phyloP scores from a whole-genome alignment of 306 rosid species.

The Canavalia gladiata region DNA sequence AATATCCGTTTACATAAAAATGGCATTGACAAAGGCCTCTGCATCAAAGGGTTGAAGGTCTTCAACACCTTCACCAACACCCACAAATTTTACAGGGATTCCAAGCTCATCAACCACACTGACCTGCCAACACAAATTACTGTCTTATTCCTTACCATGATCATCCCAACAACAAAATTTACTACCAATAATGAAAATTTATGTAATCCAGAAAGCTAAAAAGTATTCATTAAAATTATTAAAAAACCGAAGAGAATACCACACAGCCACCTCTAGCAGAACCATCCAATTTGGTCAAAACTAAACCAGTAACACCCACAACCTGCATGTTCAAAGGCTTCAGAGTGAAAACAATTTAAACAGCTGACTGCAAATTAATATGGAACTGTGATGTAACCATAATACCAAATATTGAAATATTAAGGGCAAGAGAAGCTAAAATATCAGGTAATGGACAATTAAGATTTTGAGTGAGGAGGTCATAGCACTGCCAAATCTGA shows the following conservation, averaged over 20 bases:
- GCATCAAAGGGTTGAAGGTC: slow-evolving; percentile 98
- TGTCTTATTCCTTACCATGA: slow-evolving; percentile 24
- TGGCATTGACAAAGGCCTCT: slow-evolving; percentile 94
- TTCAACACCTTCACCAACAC: slow-evolving; percentile 92
- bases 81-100: slow-evolving; percentile 95
- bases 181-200: slow-evolving; percentile 1
- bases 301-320: slow-evolving; percentile 90
- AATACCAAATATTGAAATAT: slow-evolving; percentile 22
- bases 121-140: slow-evolving; percentile 65
- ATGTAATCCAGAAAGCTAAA: neutral
- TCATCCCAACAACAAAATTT: slow-evolving; percentile 18
- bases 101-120: slow-evolving; percentile 97
- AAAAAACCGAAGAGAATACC: slow-evolving; percentile 61
- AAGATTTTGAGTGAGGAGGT: neutral
- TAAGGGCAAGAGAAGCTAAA: neutral
- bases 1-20: slow-evolving; percentile 60
- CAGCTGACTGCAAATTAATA: slow-evolving; percentile 25
- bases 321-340: slow-evolving; percentile 64
- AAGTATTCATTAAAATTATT: slow-evolving; percentile 17
- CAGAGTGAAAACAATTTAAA: slow-evolving; percentile 35
- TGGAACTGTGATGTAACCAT: neutral
- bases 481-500: neutral
- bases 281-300: slow-evolving; percentile 94
- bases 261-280: slow-evolving; percentile 99
- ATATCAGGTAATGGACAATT: slow-evolving; percentile 7